Evolutionary conservation across 495 filamentous ascomycete genomes (phyloP).

Genomic region (Aspergillus saccharolyticus): DNA sequence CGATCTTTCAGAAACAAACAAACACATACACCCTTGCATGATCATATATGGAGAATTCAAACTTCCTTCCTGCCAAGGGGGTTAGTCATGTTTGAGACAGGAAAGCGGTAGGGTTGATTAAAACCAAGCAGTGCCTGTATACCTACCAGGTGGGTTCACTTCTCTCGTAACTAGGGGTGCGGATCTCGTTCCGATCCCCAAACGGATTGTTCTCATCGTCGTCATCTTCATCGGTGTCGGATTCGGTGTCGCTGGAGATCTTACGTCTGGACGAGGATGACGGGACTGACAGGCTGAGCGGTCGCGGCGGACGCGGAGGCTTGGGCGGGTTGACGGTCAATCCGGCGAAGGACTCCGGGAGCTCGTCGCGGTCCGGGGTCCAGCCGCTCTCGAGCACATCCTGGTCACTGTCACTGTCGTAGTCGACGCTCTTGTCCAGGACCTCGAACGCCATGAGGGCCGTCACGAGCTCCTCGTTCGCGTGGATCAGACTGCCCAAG

Average conservation of each 20-base stretch:
- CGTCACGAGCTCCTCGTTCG: conserved; percentile 82
- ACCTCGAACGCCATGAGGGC: conserved; percentile 93
- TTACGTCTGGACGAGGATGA: conserved; percentile 20
- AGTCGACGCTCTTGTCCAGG: conserved; percentile 89
- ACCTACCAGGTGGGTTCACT: conserved; percentile 51
- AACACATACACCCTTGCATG: not conserved
- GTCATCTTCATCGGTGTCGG: conserved; percentile 47
- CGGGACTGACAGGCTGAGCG: conserved; percentile 29
- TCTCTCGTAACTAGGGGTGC: conserved; percentile 52
- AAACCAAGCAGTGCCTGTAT: no score
- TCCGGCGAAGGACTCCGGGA: conserved; percentile 37
- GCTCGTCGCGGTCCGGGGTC: conserved; percentile 28
- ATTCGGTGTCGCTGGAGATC: conserved; percentile 35
- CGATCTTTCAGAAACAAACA: not conserved
- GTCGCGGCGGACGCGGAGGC: conserved; percentile 35
- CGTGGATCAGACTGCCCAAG: conserved; percentile 73
- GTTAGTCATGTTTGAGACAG: not conserved
- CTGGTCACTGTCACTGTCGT: conserved; percentile 89
- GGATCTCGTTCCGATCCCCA: conserved; percentile 69
- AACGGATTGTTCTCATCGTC: conserved; percentile 74
- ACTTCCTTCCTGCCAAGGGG: conserved; percentile 12
- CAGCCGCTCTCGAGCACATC: conserved; percentile 36
- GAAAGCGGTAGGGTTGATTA: not conserved
- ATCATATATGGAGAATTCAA: not conserved
- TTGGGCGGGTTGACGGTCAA: conserved; percentile 39